Base-by-base conservation (phyloP, 2,329 filamentous ascomycete species). In the Cytospora piceicola region DNA sequence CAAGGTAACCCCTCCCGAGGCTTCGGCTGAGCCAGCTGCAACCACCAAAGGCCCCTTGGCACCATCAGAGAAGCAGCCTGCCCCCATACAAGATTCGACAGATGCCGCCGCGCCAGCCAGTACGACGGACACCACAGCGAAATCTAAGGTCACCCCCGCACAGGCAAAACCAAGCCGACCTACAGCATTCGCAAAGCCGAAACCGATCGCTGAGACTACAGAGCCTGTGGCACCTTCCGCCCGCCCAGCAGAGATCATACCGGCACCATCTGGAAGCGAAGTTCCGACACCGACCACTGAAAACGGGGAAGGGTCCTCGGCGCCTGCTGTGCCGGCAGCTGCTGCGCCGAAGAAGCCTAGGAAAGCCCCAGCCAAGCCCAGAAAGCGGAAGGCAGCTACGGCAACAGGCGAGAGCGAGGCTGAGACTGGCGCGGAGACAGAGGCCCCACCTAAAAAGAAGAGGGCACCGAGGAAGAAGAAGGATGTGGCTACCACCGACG, bases 321-420 rank as follows among this genome's bases (percentile, higher is more conserved):
- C 58, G 22, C 32, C 34, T 27, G 15, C 54, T 11, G 15, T 51
- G 15, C 36, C 60, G n/a, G 24, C 20, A 24, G 32, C 57, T 49
- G 36, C 34, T 6, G 36, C 32, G 36, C 14, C 34, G 34, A 58
- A 58, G 9, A 67, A 60, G 39, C 4, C 63, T 4, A 60, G 32
- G 29, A 65, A 66, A 42, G 55, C 63, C 30, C 53, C 55, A 61
- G 65, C 42, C 65, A 65, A 36, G 9, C 58, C 68, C 17, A 67
- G 70, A 51, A 72, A 73, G 60, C 71, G 71, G 32, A 72, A 71
- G 34, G 51, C 64, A 36, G 30, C 65, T 59, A 36, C 61, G 2
- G 39, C 56, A 3, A 11, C 61, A 1, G 65, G n/a, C 27, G 70
- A 60, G 20, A 69, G 66, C 17, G 67, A 69, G 59, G 68, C 61